A percentile compares a stretch with the other conserved stretches of the same genome.
phyloP scores from a whole-genome alignment of 2,329 filamentous ascomycete species.

The Massarina eburnea region DNA sequence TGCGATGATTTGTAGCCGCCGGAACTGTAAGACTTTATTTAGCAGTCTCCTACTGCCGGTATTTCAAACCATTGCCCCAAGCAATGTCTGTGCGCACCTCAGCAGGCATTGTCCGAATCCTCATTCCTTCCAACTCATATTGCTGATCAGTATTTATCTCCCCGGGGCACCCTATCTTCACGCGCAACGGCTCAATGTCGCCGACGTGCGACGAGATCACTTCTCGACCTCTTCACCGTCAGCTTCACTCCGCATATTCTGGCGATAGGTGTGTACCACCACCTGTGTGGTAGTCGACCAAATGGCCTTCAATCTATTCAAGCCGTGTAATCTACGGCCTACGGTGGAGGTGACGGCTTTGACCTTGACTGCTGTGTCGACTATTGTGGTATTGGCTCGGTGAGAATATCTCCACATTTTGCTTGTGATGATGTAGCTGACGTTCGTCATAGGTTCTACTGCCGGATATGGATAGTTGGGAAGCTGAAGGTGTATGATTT shows the following conservation, averaged over 20 bases:
- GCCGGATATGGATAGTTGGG: slow-evolving; percentile 26
- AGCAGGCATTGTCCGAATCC: too few species aligned
- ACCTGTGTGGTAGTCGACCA: not conserved
- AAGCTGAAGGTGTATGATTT: slow-evolving; percentile 28
- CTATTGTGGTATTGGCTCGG: slow-evolving; percentile 19
- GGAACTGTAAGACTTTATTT: too few species aligned
- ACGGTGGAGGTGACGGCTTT: slow-evolving; percentile 24
- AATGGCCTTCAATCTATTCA: slow-evolving; percentile 20
- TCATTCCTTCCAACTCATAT: not conserved
- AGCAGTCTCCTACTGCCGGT: too few species aligned
- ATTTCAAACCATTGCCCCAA: too few species aligned
- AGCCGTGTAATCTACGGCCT: slow-evolving; percentile 19
- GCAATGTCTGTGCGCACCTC: too few species aligned
- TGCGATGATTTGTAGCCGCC: too few species aligned
- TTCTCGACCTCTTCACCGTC: slow-evolving; percentile 4
- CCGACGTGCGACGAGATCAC: not conserved
- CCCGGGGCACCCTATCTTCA: not conserved
- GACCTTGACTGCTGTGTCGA: slow-evolving; percentile 22
- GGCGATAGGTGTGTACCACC: not conserved
- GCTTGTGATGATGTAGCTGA: not conserved
- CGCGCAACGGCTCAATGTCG: not conserved
- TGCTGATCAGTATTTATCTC: not conserved
- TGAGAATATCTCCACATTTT: slow-evolving; percentile 6
- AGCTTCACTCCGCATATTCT: not conserved
- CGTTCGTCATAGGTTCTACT: slow-evolving; percentile 34